Evolutionary conservation across 371 early-diverging fungal species (phyloP).

Genomic region (Mortierella sp.): DNA sequence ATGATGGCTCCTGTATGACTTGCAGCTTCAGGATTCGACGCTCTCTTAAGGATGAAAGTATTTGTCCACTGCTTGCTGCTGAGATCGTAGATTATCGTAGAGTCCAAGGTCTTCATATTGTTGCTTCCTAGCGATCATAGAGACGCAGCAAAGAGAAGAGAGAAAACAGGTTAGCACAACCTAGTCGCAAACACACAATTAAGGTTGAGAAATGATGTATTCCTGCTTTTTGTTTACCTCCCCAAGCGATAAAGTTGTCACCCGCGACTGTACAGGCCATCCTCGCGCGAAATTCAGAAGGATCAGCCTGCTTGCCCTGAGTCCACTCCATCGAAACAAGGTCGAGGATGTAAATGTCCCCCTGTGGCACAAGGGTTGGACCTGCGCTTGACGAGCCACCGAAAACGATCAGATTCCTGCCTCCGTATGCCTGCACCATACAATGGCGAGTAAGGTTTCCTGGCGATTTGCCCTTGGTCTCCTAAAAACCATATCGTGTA

Average conservation of each 20-base stretch:
- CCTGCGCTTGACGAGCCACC: background rate
- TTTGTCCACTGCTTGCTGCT: background rate
- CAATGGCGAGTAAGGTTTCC: constrained; percentile 2
- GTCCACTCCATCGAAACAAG: constrained; percentile 8
- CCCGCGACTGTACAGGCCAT: constrained; percentile 17
- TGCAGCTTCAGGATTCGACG: background rate
- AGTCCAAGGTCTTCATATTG: background rate
- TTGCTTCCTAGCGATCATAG: background rate
- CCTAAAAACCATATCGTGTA: background rate
- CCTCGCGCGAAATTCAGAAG: background rate
- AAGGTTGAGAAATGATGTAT: background rate
- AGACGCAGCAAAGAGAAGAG: background rate
- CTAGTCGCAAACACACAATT: background rate
- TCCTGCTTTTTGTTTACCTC: background rate
- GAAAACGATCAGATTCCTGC: constrained; percentile 16
- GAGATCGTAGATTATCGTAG: background rate
- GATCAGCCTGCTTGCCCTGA: background rate
- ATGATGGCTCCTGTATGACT: background rate
- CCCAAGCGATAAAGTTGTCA: constrained; percentile 16
- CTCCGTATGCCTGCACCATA: constrained; percentile 18
- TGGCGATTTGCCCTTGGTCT: constrained; percentile 4
- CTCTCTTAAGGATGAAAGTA: background rate
- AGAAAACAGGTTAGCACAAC: background rate
- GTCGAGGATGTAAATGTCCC: constrained; percentile 15
- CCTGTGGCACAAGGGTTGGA: background rate